Base-by-base conservation (phyloP, 2,329 filamentous ascomycete genomes). In the Aspergillus luchuensis region DNA sequence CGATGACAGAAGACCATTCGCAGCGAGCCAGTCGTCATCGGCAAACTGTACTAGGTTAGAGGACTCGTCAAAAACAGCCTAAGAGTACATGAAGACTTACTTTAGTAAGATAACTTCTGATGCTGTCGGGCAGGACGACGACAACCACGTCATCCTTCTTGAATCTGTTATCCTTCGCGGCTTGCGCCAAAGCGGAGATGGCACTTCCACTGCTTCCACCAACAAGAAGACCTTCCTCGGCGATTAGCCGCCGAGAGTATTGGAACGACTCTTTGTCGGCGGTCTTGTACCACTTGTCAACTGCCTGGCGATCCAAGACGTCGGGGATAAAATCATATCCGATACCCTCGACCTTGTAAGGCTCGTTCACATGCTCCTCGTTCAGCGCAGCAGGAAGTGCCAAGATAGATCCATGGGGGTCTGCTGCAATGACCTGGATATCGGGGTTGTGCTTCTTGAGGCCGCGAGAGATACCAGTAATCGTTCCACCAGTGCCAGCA, bases 261-360 rank as follows among this genome's bases (percentile, higher is more conserved):
- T 88, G 84, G 80, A 99, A 99, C 2, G 93, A 93, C 74, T 97
- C 91, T 63, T 87, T 85, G 73, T 99, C 95, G 63, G 94, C 91
- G 3, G 95, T 99, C 86, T 99, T 99, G 82, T 97, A 98, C 95
- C 95, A 99, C 73, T 89, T 90, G 76, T 97, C 91, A 30, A 99
- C 91, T 5, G 85, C 76, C 28, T 88, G 78, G 72, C 89, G 91
- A 67, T 95, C 88, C 58, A 99, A 82, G 5, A 99, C 96, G 23
- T 98, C 91, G 6, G 96, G 95, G 61, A 99, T 90, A 76, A 99
- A 99, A 76, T 99, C 95, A 76, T 99, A 99, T 19, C 95, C 95
- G 71, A 99, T 99, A 47, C 95, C 95, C 80, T 99, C 95, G 0
- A 99, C 95, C 81, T 99, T 98, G 82, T 99, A 99, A 1, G 89